Conservation (phyloP, 2,329 filamentous ascomycete genomes). For the Fusarium neocosmosporiellum region DNA sequence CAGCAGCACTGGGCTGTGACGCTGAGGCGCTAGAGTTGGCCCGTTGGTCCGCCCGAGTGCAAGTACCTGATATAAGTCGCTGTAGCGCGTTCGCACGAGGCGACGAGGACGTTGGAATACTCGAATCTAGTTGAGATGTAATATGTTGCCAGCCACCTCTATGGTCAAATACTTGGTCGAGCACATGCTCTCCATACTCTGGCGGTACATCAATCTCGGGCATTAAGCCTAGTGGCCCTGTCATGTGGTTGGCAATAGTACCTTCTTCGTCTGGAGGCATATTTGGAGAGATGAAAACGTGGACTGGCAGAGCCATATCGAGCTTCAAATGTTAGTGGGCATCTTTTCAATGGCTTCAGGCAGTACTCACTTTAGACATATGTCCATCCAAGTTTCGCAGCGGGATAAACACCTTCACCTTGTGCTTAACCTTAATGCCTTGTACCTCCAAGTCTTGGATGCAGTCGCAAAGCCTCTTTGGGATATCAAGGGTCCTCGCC, state of each 20-base stretch:
- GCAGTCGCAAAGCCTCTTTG: slow-evolving; percentile 82
- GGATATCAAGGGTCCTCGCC: slow-evolving; percentile 73
- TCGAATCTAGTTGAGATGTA: slow-evolving; percentile 71
- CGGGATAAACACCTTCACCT: slow-evolving; percentile 88
- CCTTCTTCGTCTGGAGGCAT: slow-evolving; percentile 88
- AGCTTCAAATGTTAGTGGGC: slow-evolving; percentile 60
- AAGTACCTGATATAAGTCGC: slow-evolving; percentile 55
- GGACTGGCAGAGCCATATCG: slow-evolving; percentile 87
- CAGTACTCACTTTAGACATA: slow-evolving; percentile 75
- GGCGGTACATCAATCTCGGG: slow-evolving; percentile 79
- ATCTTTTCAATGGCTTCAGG: background rate
- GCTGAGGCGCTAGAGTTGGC: background rate
- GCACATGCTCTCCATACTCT: slow-evolving; percentile 86
- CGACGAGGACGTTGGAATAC: slow-evolving; percentile 75
- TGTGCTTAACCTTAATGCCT: slow-evolving; percentile 91
- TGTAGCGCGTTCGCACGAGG: slow-evolving; percentile 48
- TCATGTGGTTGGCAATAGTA: slow-evolving; percentile 71
- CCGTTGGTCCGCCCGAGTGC: slow-evolving; percentile 56
- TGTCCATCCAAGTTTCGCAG: slow-evolving; percentile 95
- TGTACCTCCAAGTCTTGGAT: slow-evolving; percentile 88
- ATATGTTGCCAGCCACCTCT: slow-evolving; percentile 85
- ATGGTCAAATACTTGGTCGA: slow-evolving; percentile 92
- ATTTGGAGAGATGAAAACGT: slow-evolving; percentile 94
- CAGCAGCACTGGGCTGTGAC: background rate
- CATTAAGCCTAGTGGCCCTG: slow-evolving; percentile 57